These are phyloP conservation scores for Myxozyma neotropica DNA, from an alignment of 805 yeast genomes.

Conservation along the genomic window DNA sequence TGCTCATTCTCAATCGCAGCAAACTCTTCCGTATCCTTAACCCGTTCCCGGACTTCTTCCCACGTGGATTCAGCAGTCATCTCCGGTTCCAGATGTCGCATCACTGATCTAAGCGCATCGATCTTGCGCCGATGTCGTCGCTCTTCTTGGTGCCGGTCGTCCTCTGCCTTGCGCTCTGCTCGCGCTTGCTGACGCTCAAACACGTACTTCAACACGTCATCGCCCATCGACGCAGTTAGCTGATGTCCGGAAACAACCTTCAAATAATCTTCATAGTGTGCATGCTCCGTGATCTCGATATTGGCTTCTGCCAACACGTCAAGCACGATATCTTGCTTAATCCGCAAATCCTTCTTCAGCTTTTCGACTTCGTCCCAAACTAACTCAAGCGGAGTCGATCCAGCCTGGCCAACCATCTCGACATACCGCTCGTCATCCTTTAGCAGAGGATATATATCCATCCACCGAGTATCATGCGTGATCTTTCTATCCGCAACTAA, in stretches of 20 bases:
- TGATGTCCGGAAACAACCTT: conserved; percentile 34
- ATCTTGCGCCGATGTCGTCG: conserved; percentile 39
- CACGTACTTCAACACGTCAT: conserved; percentile 18
- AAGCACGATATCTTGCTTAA: conserved; percentile 61
- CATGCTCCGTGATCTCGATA: conserved; percentile 36
- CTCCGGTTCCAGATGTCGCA: conserved; percentile 41
- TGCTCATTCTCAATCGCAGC: conserved; percentile 44
- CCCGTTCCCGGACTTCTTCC: conserved; percentile 43
- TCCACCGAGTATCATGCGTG: conserved; percentile 60
- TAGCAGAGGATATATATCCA: conserved; percentile 53
- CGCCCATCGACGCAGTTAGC: conserved; percentile 29
- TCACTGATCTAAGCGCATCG: conserved; percentile 40
- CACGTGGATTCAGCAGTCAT: conserved; percentile 43
- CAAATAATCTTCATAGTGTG: conserved; percentile 34
- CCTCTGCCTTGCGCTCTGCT: conserved; percentile 34
- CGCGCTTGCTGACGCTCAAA: conserved; percentile 27
- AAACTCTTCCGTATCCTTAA: conserved; percentile 44
- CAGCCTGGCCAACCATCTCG: conserved; percentile 69
- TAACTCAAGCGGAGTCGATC: conserved; percentile 75
- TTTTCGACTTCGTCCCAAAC: conserved; percentile 75
- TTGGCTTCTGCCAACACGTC: conserved; percentile 50
- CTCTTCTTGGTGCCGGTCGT: conserved; percentile 38
- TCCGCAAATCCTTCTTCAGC: conserved; percentile 56
- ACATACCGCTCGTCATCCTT: conserved; percentile 61
- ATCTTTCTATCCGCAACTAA: conserved; percentile 44